phyloP scores from a whole-genome alignment of 2,329 filamentous ascomycete species.

The Tetracladium maxilliforme region DNA sequence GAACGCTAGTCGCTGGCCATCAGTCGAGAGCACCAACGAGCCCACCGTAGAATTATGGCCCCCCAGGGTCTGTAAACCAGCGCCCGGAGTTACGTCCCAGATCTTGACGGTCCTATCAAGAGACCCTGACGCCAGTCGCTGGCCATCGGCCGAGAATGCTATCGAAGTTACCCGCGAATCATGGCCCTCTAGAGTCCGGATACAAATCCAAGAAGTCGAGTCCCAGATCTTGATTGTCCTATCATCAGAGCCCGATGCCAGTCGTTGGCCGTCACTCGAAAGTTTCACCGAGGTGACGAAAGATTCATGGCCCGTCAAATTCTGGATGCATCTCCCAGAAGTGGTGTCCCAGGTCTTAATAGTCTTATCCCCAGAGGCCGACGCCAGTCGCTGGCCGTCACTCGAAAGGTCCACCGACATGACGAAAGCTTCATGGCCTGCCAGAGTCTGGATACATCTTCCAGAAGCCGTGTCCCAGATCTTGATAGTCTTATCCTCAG shows the following conservation, averaged over 20 bases:
- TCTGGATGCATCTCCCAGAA: neutral
- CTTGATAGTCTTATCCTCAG: neutral
- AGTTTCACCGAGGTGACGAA: constrained; percentile 1
- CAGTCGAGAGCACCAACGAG: neutral
- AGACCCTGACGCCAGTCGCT: constrained; percentile 8
- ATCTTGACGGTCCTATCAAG: constrained; percentile 8
- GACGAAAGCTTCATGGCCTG: constrained; percentile 1
- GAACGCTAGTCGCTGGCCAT: constrained; percentile 3
- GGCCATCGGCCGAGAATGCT: constrained; percentile 11
- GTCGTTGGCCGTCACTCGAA: neutral
- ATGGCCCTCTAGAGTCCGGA: constrained; percentile 6
- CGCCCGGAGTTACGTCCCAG: constrained; percentile 5
- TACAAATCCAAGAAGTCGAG: constrained; percentile 1
- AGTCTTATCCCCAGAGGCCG: constrained; percentile 2
- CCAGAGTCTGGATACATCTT: neutral
- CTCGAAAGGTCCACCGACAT: constrained; percentile 1
- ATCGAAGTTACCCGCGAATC: constrained; percentile 6
- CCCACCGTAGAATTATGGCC: constrained; percentile 1
- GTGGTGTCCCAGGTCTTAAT: constrained; percentile 1
- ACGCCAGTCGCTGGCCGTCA: constrained; percentile 2
- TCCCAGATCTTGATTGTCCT: constrained; percentile 1
- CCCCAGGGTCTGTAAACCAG: neutral
- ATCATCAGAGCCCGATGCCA: constrained; percentile 3
- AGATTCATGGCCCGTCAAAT: constrained; percentile 1
- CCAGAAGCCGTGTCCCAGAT: neutral